Percentiles rank a stretch among this genome's conserved stretches.
phyloP scores from a whole-genome alignment of 192 early-diverging fungal genomes.

The Pilobolus umbonatus region DNA sequence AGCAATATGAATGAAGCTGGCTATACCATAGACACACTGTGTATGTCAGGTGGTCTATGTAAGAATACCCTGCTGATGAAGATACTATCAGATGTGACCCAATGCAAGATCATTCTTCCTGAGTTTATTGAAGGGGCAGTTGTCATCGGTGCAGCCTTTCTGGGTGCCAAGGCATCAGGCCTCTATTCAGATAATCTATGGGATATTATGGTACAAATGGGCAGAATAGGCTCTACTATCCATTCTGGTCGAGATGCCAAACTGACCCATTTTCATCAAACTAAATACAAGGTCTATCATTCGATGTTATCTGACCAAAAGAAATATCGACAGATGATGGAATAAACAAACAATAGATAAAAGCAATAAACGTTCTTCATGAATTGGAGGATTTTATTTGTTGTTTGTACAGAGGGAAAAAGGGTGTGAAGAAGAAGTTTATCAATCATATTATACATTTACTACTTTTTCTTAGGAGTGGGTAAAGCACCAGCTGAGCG shows the following conservation, averaged over 20 bases:
- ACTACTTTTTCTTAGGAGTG: slow-evolving; percentile 1
- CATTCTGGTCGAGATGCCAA: slow-evolving; percentile 34
- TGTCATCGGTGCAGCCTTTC: slow-evolving; percentile 63
- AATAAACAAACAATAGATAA: background rate
- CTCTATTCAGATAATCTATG: slow-evolving; percentile 36
- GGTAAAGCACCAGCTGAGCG: slow-evolving; percentile 19
- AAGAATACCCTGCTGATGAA: slow-evolving; percentile 60
- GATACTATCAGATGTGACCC: slow-evolving; percentile 52
- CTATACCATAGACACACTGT: slow-evolving; percentile 50
- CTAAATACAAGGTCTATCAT: slow-evolving; percentile 51
- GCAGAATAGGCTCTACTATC: slow-evolving; percentile 39
- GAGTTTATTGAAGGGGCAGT: slow-evolving; percentile 53
- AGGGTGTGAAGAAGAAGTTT: background rate
- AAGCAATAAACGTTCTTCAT: background rate
- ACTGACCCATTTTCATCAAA: slow-evolving; percentile 38
- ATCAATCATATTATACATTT: too few relatives aligned
- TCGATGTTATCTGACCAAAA: slow-evolving; percentile 56
- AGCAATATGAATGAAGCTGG: slow-evolving; percentile 43
- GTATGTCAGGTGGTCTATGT: slow-evolving; percentile 63
- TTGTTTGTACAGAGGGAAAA: background rate
- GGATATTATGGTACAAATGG: slow-evolving; percentile 52
- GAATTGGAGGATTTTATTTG: slow-evolving; percentile 5
- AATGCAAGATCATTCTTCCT: slow-evolving; percentile 50
- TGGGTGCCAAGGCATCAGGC: slow-evolving; percentile 53
- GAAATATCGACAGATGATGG: slow-evolving; percentile 51